Base-by-base conservation (phyloP, 2,329 filamentous ascomycete genomes). In the Fusarium albosuccineum region DNA sequence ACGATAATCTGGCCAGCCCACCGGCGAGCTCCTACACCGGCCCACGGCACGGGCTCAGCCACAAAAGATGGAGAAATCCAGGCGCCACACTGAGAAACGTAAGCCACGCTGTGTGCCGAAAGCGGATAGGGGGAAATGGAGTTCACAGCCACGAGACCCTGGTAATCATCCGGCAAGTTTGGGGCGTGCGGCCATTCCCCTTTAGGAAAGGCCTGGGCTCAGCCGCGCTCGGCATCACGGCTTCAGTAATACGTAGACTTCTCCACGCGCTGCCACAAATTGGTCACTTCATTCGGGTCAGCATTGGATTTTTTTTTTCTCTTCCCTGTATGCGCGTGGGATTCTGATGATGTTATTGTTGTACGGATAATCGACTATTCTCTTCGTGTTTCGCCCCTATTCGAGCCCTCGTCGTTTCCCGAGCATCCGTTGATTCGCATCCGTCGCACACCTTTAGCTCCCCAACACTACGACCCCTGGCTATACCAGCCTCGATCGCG, bases 181-280 rank as follows among this genome's bases (percentile, higher is more conserved):
- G 49, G 45, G 48, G 61, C 56, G 54, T 40, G 33, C 34, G 36
- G 62, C 62, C 67, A 68, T 56, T n/a, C 68, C 59, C n/a, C 14
- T 62, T 67, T 44, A 1, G 62, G 57, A 37, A 66, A 64, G 64
- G 71, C 44, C 68, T 60, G 22, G 59, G 69, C 67, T 70, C 71
- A 73, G 70, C 71, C 71, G 70, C 67, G 70, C 68, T 72, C 71
- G 71, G 71, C 70, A 73, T 73, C 71, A 66, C 71, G 71, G 71
- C 71, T 72, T 73, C 59, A 59, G 62, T 61, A 66, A 67, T 72
- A 73, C 68, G 70, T 72, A 72, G 64, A 36, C 53, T 70, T 50
- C 67, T 73, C 71, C 70, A 70, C 71, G 70, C 70, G 67, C 70
- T 46, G 44, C 66, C 68, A 22, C 56, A 59, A 73, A 67, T 73